A percentile compares a stretch with the other conserved stretches of the same genome.
These are phyloP conservation scores for Tubosaeta brunneosetosa DNA, from an alignment of 768 basidiomycete genomes.

Conservation along the genomic window DNA sequence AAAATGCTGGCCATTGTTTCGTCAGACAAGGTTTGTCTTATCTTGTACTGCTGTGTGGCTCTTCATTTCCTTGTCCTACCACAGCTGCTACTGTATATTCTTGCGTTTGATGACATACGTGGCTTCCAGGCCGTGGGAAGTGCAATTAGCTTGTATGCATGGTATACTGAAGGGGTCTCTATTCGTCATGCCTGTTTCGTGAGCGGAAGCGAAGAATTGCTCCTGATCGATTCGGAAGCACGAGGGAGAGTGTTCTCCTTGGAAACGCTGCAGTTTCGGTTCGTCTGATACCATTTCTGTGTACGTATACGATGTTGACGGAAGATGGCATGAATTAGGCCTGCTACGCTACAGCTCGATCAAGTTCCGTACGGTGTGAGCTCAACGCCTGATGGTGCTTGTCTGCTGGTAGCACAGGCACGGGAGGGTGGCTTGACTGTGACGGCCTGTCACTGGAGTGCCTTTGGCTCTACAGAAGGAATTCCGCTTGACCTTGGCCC, in stretches of 20 bases:
- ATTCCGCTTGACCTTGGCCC: too few species aligned
- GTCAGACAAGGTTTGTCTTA: constrained; percentile 33
- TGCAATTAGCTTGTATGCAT: constrained; percentile 36
- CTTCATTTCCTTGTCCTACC: not conserved
- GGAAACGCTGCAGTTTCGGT: constrained; percentile 31
- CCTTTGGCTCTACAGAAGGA: constrained; percentile 47
- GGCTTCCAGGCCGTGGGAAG: constrained; percentile 39
- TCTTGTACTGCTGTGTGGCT: too few species aligned
- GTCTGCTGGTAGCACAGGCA: constrained; percentile 36
- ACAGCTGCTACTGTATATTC: constrained; percentile 42
- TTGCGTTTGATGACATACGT: constrained; percentile 44
- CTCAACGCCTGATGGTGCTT: constrained; percentile 53
- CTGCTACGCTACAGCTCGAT: constrained; percentile 41
- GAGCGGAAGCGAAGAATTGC: constrained; percentile 47
- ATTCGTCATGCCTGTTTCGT: constrained; percentile 44
- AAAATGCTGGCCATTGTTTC: constrained; percentile 45
- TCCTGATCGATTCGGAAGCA: constrained; percentile 42
- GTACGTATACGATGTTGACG: not conserved
- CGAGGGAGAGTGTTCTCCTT: constrained; percentile 50
- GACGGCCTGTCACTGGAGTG: constrained; percentile 48
- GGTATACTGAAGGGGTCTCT: constrained; percentile 33
- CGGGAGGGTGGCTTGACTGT: constrained; percentile 4
- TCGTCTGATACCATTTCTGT: constrained; percentile 41
- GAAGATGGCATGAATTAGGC: constrained; percentile 26
- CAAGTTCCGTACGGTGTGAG: constrained; percentile 26